Evolutionary conservation across 768 basidiomycete species (phyloP).

Genomic region (Mycena vitilis): DNA sequence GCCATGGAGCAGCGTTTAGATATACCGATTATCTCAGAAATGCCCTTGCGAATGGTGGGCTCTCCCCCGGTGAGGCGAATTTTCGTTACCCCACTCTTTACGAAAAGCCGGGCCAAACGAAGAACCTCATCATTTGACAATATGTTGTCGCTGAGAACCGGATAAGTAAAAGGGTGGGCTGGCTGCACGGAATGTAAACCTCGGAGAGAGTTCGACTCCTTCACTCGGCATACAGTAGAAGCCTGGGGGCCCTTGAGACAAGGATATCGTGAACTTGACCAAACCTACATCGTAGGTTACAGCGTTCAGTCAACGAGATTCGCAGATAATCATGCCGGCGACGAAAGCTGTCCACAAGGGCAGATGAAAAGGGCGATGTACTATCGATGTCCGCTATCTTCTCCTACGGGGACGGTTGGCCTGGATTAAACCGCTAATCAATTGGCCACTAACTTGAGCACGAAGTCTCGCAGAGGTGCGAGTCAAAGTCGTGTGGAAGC

Average conservation of each 20-base stretch:
- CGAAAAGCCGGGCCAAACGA: slow-evolving; percentile 80
- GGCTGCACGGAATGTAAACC: slow-evolving; percentile 1
- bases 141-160: slow-evolving; percentile 56
- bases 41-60: slow-evolving; percentile 84
- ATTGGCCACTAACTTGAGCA: slow-evolving; percentile 33
- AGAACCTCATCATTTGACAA: slow-evolving; percentile 83
- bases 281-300: slow-evolving; percentile 83
- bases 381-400: slow-evolving; percentile 68
- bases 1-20: slow-evolving; percentile 32
- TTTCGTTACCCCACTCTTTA: slow-evolving; percentile 85
- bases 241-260: slow-evolving; percentile 56
- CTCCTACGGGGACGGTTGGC: slow-evolving; percentile 51
- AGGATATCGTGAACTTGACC: not conserved
- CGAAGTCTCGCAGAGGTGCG: slow-evolving; percentile 19
- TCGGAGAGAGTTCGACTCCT: slow-evolving; percentile 81
- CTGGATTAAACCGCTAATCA: not conserved
- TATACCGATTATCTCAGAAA: slow-evolving; percentile 75
- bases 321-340: slow-evolving; percentile 88
- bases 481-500: slow-evolving; percentile 13
- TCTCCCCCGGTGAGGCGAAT: slow-evolving; percentile 92
- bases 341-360: slow-evolving; percentile 67
- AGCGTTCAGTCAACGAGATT: slow-evolving; percentile 87
- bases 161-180: not conserved
- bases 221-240: slow-evolving; percentile 94
- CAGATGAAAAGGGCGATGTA: slow-evolving; percentile 59